phyloP scores from a whole-genome alignment of 331 rosid genomes.

The Erythrophleum ivorense region DNA sequence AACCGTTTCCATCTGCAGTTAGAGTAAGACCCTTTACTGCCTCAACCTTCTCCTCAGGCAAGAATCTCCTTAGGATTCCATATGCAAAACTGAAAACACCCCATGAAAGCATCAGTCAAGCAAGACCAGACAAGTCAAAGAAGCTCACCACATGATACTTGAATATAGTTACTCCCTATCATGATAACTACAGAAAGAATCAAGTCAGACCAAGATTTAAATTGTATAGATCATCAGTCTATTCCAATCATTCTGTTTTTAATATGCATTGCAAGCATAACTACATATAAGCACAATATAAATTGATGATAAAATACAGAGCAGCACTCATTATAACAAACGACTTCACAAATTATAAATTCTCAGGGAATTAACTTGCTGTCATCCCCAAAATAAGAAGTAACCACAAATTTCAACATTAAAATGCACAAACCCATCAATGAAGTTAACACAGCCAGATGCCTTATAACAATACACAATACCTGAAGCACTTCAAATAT shows the following conservation, averaged over 20 bases:
- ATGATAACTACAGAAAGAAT: background rate
- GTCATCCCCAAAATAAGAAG: background rate
- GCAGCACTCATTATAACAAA: background rate
- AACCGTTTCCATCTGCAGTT: conserved; percentile 84
- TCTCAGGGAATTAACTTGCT: background rate
- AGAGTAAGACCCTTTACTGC: conserved; percentile 77
- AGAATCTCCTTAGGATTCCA: conserved; percentile 71
- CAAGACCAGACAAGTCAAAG: conserved; percentile 14
- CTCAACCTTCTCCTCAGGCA: conserved; percentile 88
- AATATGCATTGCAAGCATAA: background rate
- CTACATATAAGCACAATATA: background rate
- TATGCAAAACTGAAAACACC: conserved; percentile 67
- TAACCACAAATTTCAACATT: background rate
- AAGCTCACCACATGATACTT: conserved; percentile 5
- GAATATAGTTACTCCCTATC: background rate
- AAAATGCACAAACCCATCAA: background rate
- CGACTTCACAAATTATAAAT: background rate
- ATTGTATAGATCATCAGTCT: background rate
- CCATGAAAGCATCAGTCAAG: conserved; percentile 37
- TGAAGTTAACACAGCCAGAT: background rate
- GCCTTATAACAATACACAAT: background rate
- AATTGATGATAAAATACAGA: background rate
- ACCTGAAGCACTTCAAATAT: background rate
- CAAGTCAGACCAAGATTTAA: background rate
- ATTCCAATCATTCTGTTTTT: background rate